Percentiles rank a stretch among this genome's conserved stretches.
phyloP scores from a whole-genome alignment of 1,139 yeast species.

The Suhomyces kunorum region DNA sequence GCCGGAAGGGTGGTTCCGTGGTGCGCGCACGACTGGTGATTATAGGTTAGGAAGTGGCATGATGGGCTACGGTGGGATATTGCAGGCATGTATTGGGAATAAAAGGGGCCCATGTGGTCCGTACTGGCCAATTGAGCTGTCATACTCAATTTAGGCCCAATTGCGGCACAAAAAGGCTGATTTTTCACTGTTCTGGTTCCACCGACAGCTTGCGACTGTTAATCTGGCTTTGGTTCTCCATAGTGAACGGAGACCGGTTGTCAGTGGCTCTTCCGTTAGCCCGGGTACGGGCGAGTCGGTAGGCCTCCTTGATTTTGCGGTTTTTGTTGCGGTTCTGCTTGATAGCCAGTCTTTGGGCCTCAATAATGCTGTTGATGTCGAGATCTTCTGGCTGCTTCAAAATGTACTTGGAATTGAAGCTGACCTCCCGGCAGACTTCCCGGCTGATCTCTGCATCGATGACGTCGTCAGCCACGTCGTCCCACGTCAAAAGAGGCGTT shows the following conservation, averaged over 20 bases:
- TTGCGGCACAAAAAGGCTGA: too few species aligned
- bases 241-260: constrained; percentile 21
- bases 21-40: constrained; percentile 7
- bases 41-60: constrained; percentile 1
- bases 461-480: constrained; percentile 48
- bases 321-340: constrained; percentile 41
- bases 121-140: too few species aligned
- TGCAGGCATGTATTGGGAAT: neutral
- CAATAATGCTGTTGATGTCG: constrained; percentile 43
- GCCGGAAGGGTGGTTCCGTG: constrained; percentile 13
- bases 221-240: constrained; percentile 34
- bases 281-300: constrained; percentile 17
- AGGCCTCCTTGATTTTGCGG: constrained; percentile 37
- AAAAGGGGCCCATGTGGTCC: neutral
- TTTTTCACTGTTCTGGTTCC: neutral
- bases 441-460: constrained; percentile 41
- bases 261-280: neutral
- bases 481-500: constrained; percentile 63
- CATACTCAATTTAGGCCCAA: too few species aligned
- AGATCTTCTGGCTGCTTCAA: constrained; percentile 41
- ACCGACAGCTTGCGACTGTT: constrained; percentile 21
- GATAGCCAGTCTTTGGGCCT: constrained; percentile 49
- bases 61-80: neutral
- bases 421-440: constrained; percentile 46
- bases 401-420: constrained; percentile 42